Base-by-base conservation (phyloP, 306 rosid species). In the Morella rubra region DNA sequence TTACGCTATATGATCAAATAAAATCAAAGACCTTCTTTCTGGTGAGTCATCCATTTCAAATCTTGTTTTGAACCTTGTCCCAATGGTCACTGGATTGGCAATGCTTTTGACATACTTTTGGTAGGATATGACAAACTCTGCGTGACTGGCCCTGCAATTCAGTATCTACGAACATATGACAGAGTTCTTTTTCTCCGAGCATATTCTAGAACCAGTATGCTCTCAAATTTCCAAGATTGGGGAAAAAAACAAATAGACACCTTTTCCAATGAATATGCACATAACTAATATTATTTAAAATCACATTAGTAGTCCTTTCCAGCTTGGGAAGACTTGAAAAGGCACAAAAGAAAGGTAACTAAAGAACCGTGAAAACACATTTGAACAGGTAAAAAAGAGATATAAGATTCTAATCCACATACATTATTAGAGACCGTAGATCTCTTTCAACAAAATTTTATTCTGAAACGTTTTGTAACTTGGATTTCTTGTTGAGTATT, bases 21-120 rank as follows among this genome's bases (percentile, higher is more conserved):
- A 58, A 71, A 55, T 50, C 61, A 44, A 22, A 64, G 60, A 93
- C 98, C 98, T 91, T 89, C 96, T 90, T 84, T 91, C 98, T 3
- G 96, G 86, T 58, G 97, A 89, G 82, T 93, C 98, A 71, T 93
- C 98, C 91, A 90, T 93, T 72, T 91, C 97, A 77, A 90, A 90
- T 89, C 84, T 90, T 90, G 89, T 89, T 89, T 90, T 91, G 89
- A 91, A 93, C 82, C 97, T 87, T 73, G 94, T 89, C 67, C 98
- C 98, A 0, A 81, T 81, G 54, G 85, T 80, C 87, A 91, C 88
- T 18, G 89, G 91, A 86, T 82, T 91, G 70, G 72, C 75, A 52
- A 89, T 80, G 86, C 97, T 89, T 87, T 81, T 91, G 80, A 80
- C 76, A 82, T 83, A 93, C 50, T 91, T 93, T 84, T 89, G 90